A percentile compares a stretch with the other conserved stretches of the same genome.
Conservation (phyloP, 2,329 filamentous ascomycete genomes). For the Fusarium cyanostomum region DNA sequence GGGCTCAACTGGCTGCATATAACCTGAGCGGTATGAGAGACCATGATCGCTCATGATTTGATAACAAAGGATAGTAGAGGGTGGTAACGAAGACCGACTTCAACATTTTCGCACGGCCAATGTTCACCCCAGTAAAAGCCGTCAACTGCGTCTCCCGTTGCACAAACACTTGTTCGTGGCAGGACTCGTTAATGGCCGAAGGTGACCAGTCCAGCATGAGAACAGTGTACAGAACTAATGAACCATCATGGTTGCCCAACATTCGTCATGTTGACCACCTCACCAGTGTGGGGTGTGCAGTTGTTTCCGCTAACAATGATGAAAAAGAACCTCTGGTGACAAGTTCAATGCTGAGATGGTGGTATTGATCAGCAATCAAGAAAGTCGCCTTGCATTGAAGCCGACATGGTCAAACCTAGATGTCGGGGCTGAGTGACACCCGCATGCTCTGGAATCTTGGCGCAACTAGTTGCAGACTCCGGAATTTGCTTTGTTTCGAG, state of each 20-base stretch:
- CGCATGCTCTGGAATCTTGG: slow-evolving; percentile 14
- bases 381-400: slow-evolving; percentile 25
- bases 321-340: neutral
- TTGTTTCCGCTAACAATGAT: neutral
- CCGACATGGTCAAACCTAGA: slow-evolving; percentile 9
- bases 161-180: slow-evolving; percentile 2
- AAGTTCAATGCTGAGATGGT: slow-evolving; percentile 21
- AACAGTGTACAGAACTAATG: neutral
- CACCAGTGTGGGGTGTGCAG: neutral
- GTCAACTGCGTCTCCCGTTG: neutral
- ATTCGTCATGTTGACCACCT: slow-evolving; percentile 3
- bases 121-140: neutral
- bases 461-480: slow-evolving; percentile 15
- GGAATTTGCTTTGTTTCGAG: slow-evolving; percentile 7
- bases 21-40: neutral
- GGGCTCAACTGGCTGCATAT: slow-evolving; percentile 14
- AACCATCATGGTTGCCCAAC: neutral
- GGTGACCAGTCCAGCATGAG: neutral
- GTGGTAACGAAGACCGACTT: neutral
- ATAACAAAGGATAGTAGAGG: neutral
- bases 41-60: neutral
- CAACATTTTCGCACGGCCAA: neutral
- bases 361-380: slow-evolving; percentile 14
- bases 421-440: slow-evolving; percentile 10
- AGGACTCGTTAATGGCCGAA: neutral